Evolutionary conservation across 1,139 yeast species (phyloP), one percentile per base, ranked within the genome.

Genomic region (Sugiyamaella sp.): DNA sequence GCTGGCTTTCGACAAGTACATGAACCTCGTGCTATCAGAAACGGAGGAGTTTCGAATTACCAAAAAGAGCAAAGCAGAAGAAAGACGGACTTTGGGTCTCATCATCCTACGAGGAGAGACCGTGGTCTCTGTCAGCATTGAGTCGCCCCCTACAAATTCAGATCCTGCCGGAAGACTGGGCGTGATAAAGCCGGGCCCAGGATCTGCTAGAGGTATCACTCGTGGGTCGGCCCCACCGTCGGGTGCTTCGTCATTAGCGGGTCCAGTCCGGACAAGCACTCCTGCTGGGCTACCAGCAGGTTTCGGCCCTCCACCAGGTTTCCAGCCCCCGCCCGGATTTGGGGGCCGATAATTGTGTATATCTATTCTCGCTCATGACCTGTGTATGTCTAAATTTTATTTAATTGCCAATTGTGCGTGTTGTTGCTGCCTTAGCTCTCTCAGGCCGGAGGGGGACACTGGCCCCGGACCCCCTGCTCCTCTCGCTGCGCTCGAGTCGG

Each of bases 91-190:
- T 1, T 71, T 93, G 41, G 99, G 99, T 0, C 77, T 93, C 53
- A 80, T 89, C 5, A 86, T 93, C 38, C 73, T 93, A 48, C 79
- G 99, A 61, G 99, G 99, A 1, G 97, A 89, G 60, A 89, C 86
- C 60, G 82, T 93, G 27, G 83, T 93, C n/a, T 82, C 95, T 45
- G 79, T 91, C 10, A 82, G 86, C 35, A 86, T 90, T 29, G 96
- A 89, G 66, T 83, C 90, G 38, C 83, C 86, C 3, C 97, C 97
- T 0, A 74, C 84, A 3, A 45, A 41, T 16, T 71, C 78, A 27
- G 80, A 77, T 54, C 71, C 76, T 19, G 73, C 72, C 52, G 67
- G 74, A 49, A 70, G 84, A 56, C 60, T 80, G 39, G 67, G 76
- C 56, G 72, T 71, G 14, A 71, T 68, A 17, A 60, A 62, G 20